A percentile compares a stretch with the other conserved stretches of the same genome.
Evolutionary conservation across 2,329 filamentous ascomycete species (phyloP).

Genomic region (Verticillium dahliae): DNA sequence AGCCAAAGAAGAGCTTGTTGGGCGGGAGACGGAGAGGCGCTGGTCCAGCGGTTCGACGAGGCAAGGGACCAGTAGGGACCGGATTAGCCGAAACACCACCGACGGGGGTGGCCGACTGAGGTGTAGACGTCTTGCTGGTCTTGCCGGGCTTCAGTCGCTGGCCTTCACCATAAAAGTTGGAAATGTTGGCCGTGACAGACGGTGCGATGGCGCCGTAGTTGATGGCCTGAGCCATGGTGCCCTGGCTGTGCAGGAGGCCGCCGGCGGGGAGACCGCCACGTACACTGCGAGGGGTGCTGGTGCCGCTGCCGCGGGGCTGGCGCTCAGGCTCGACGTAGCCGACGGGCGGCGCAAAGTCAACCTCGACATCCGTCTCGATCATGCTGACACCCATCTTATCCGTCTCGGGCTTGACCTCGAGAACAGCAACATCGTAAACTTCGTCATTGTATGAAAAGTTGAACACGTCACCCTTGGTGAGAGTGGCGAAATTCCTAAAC

Average conservation of each 20-base stretch:
- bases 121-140: slow-evolving; percentile 65
- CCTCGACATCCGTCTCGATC: slow-evolving; percentile 91
- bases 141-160: slow-evolving; percentile 82
- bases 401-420: slow-evolving; percentile 84
- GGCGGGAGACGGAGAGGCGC: slow-evolving; percentile 78
- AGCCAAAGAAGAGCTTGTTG: slow-evolving; percentile 95
- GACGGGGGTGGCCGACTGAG: slow-evolving; percentile 67
- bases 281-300: slow-evolving; percentile 72
- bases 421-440: slow-evolving; percentile 83
- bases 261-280: slow-evolving; percentile 60
- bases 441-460: slow-evolving; percentile 96
- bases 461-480: slow-evolving; percentile 91
- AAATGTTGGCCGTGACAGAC: slow-evolving; percentile 60
- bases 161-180: slow-evolving; percentile 74
- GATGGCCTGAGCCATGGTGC: slow-evolving; percentile 96
- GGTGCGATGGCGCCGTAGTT: slow-evolving; percentile 91
- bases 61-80: slow-evolving; percentile 14
- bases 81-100: slow-evolving; percentile 45
- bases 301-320: slow-evolving; percentile 56
- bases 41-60: slow-evolving; percentile 64
- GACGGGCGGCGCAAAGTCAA: slow-evolving; percentile 90
- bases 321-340: slow-evolving; percentile 87
- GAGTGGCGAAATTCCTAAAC: slow-evolving; percentile 89
- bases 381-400: slow-evolving; percentile 85
- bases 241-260: slow-evolving; percentile 73